phyloP scores from a whole-genome alignment of 116 monocot species.

The Trichopus zeylanicus region DNA sequence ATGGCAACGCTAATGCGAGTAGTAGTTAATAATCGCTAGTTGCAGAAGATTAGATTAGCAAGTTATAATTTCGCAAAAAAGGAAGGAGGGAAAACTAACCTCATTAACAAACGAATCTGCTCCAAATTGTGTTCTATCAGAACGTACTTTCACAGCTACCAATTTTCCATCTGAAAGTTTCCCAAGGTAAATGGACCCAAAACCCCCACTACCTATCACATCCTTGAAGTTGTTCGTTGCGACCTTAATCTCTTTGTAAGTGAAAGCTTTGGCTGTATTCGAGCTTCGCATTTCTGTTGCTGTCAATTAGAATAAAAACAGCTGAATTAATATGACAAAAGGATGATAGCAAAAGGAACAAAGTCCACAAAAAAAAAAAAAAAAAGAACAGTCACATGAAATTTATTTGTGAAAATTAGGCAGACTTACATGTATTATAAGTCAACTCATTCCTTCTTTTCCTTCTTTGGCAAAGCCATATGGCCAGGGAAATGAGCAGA shows the following conservation, averaged over 20 bases:
- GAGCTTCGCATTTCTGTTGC: constrained; percentile 23
- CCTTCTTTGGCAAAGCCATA: constrained; percentile 5
- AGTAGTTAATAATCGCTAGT: too few relatives aligned
- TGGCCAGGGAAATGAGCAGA: constrained; percentile 11
- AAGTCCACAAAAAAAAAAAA: not conserved
- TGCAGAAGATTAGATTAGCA: too few relatives aligned
- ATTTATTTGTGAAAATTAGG: not conserved
- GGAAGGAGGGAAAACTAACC: constrained; percentile 11
- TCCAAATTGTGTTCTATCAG: constrained; percentile 36
- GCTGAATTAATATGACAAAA: not conserved
- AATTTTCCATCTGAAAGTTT: constrained; percentile 36
- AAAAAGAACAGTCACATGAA: not conserved
- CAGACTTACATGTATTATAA: constrained; percentile 11
- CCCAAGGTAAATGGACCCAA: constrained; percentile 47
- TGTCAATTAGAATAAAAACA: constrained; percentile 8
- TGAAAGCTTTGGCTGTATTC: constrained; percentile 23
- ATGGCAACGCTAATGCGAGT: too few relatives aligned
- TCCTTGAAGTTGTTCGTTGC: constrained; percentile 56
- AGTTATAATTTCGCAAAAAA: not conserved
- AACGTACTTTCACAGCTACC: constrained; percentile 49
- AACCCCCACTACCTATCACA: constrained; percentile 38
- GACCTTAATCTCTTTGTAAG: constrained; percentile 42
- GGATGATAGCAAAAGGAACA: not conserved
- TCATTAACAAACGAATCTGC: constrained; percentile 49
- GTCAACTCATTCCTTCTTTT: constrained; percentile 1